Base-by-base conservation (phyloP, 257 asterid genomes). In the Przewalskia tangutica region DNA sequence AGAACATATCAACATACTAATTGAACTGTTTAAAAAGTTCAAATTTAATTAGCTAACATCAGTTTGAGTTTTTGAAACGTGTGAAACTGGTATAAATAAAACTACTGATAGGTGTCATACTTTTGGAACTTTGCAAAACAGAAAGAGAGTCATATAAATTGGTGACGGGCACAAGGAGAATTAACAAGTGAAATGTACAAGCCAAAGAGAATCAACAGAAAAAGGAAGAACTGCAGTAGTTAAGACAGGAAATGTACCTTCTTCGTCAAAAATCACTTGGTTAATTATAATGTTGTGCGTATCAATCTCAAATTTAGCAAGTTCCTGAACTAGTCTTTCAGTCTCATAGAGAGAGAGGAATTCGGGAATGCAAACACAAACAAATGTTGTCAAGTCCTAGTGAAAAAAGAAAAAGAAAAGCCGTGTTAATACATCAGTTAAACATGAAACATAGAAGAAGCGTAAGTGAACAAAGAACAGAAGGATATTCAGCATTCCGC, bases 311-410 rank as follows among this genome's bases (percentile, higher is more conserved):
- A 93, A 95, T 82, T 91, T 95, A 56, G 98, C 89, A 56, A 95
- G 98, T 82, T 95, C 99, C 86, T 95, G 98, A 82, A 95, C 98
- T 11, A 95, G 94, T 32, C 99, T 88, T 87, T 95, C 99, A 16
- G 98, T 95, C 89, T 95, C 99, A 60, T 95, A 95, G 34, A 95
- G 89, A 10, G 99, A 95, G 77, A 95, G 98, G 89, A 95, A 95
- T 81, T 95, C 99, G 5, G 98, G 99, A 83, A 95, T 95, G 90
- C 98, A 92, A 65, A 95, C 99, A 66, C 98, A 95, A 81, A 92
- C 87, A 73, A 95, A 95, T 18, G 99, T 95, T 16, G 98, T 95
- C 88, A 95, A 76, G 84, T 95, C 99, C 99, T 95, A 92, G 83
- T 77, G 60, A 77, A 87, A 87, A 86, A 65, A 34, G 44, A 36